Evolutionary conservation across 2,329 filamentous ascomycete species (phyloP), one percentile per base, ranked within the genome.

Genomic region (Zopfia rhizophila): DNA sequence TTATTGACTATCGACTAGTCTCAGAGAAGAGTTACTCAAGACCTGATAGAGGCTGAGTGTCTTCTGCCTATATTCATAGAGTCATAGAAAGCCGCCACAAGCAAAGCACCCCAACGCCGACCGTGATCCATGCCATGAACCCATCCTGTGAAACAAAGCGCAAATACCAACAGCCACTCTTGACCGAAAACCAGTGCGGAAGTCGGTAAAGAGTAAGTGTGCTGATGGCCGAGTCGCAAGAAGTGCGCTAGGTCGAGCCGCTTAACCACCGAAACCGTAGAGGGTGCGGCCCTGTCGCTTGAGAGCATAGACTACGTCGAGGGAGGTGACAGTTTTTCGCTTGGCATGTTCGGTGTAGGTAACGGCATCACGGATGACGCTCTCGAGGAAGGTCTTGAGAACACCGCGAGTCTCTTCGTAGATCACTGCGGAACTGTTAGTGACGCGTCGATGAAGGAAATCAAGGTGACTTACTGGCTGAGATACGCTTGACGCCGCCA

Each of bases 221-320:
- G 47, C 39, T 11, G 22, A 35, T 24, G 36, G 38, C 38, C 46
- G 51, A 53, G 45, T 57, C 51, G 17, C n/a, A 38, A 46, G 38
- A 48, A 32, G 48, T 45, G n/a, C n/a, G n/a, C n/a, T n/a, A n/a
- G 60, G 29, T 14, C 32, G 38, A 56, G 45, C 47, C 40, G 68
- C 68, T 85, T 89, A 93, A 83, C 89, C 89, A 83, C 89, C 89
- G 83, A 92, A 92, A 81, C 89, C 89, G 82, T 92, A 93, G 60
- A 92, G 87, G 72, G 89, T 75, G 55, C 88, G 81, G 69, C 83
- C 83, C 75, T 86, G 83, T 69, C 83, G 77, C 80, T 86, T 84
- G 57, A 84, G 75, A 45, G 80, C 81, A 64, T 85, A 84, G 72
- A 85, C 82, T 25, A 85, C 83, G 61, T 86, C 82, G 55, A 85